Percentiles rank a stretch among this genome's conserved stretches.
Evolutionary conservation across 2,329 filamentous ascomycete species (phyloP).

Genomic region (Macroventuria anomochaeta): DNA sequence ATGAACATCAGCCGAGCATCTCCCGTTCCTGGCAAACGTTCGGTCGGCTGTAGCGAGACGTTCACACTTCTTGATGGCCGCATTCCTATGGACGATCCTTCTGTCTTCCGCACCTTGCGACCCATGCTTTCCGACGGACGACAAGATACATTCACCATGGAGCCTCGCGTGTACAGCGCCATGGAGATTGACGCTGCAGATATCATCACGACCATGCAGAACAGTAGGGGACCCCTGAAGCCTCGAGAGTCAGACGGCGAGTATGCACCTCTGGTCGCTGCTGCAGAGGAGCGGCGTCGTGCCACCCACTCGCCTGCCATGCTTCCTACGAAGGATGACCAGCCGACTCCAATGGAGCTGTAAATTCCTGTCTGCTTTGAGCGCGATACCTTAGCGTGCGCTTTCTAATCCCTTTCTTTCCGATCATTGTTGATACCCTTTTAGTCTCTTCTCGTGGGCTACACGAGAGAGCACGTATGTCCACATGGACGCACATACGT

Average conservation of each 20-base stretch:
- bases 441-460: constrained; percentile 2
- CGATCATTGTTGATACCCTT: constrained; percentile 27
- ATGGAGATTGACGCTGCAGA: constrained; percentile 47
- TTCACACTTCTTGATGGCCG: constrained; percentile 45
- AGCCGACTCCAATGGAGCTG: constrained; percentile 14
- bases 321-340: neutral
- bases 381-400: neutral
- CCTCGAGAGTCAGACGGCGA: constrained; percentile 41
- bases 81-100: constrained; percentile 40
- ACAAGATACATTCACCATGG: constrained; percentile 35
- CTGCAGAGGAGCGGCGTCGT: constrained; percentile 37
- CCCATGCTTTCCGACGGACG: constrained; percentile 29
- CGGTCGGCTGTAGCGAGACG: constrained; percentile 46
- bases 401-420: neutral
- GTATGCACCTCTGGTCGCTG: constrained; percentile 36
- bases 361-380: constrained; percentile 14
- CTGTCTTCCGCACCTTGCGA: constrained; percentile 43
- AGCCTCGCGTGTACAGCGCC: constrained; percentile 43
- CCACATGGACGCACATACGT: neutral
- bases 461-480: constrained; percentile 6
- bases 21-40: constrained; percentile 20
- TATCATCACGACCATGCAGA: constrained; percentile 46
- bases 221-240: constrained; percentile 35
- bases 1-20: constrained; percentile 18
- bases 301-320: constrained; percentile 28